A percentile compares a stretch with the other conserved stretches of the same genome.
Conservation (phyloP, 1,284 basidiomycete species). For the Sporisorium reilianum region DNA sequence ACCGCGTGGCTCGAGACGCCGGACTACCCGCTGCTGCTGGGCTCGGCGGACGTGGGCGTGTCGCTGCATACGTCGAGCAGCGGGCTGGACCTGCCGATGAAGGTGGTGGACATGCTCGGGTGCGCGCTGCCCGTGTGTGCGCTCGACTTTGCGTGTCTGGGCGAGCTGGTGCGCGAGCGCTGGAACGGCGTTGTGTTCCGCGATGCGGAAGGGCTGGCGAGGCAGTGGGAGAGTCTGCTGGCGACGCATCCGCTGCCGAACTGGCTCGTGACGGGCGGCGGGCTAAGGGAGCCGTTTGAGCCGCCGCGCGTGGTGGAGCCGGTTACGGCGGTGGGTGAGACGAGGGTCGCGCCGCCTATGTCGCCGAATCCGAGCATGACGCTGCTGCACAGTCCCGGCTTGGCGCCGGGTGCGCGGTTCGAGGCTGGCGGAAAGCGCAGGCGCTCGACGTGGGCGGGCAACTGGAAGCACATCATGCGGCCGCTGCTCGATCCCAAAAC, state of each 20-base stretch:
- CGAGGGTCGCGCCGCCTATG: conserved; percentile 19
- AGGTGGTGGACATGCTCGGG: conserved; percentile 99
- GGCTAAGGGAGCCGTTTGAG: conserved; percentile 39
- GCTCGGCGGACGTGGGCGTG: conserved; percentile 91
- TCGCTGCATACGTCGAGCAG: conserved; percentile 91
- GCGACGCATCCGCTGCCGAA: conserved; percentile 25
- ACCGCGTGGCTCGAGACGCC: conserved; percentile 69
- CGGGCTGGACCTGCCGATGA: conserved; percentile 95
- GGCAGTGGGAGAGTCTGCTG: conserved; percentile 75
- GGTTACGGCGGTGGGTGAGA: background rate
- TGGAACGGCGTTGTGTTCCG: conserved; percentile 85
- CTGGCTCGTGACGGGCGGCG: conserved; percentile 31
- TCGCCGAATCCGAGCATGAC: conserved; percentile 49
- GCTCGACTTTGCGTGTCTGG: conserved; percentile 83
- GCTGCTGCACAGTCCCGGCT: conserved; percentile 44
- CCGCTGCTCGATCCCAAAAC: conserved; percentile 35
- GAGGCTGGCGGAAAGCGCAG: background rate
- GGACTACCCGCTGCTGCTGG: conserved; percentile 69
- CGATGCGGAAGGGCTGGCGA: conserved; percentile 77
- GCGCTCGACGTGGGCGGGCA: conserved; percentile 50
- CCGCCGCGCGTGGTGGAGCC: background rate
- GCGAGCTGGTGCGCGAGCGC: conserved; percentile 86
- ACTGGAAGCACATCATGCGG: conserved; percentile 59
- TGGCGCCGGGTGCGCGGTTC: conserved; percentile 2
- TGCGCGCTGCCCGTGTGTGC: conserved; percentile 94